Conservation (phyloP, 2,329 filamentous ascomycete species). For the Apiospora marii region DNA sequence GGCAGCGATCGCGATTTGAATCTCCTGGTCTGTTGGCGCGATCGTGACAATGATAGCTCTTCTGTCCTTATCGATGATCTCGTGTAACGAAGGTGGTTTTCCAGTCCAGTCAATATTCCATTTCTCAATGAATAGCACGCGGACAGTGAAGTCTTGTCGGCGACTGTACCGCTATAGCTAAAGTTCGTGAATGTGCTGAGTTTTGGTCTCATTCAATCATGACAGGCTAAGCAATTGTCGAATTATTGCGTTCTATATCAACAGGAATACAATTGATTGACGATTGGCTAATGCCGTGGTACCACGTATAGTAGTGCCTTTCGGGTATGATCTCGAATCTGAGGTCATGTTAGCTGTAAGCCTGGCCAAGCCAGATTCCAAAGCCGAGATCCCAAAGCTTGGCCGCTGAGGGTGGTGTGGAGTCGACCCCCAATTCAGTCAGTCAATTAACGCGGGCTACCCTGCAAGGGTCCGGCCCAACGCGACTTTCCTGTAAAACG, state of each 20-base stretch:
- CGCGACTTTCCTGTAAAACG: constrained; percentile 6
- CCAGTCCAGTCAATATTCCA: no score
- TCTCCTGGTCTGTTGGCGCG: not conserved
- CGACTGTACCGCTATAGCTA: no score
- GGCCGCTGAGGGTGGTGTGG: not conserved
- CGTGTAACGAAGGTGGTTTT: not conserved
- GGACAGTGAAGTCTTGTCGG: no score
- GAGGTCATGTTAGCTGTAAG: not conserved
- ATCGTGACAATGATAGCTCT: not conserved
- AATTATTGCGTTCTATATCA: not conserved
- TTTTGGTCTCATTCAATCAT: not conserved
- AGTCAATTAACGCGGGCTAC: not conserved
- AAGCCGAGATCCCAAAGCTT: not conserved
- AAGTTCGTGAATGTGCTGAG: no score
- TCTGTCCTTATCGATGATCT: not conserved
- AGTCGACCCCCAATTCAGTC: not conserved
- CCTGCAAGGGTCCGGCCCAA: not conserved
- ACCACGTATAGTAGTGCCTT: not conserved
- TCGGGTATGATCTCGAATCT: not conserved
- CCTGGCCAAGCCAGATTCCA: not conserved
- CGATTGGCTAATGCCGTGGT: not conserved
- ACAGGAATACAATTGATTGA: not conserved
- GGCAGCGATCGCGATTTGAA: not conserved
- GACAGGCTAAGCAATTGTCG: not conserved
- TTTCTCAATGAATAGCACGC: no score